Percentiles rank a stretch among this genome's conserved stretches.
Conservation (phyloP, 2,329 filamentous ascomycete species). For the Xylaria sp. region DNA sequence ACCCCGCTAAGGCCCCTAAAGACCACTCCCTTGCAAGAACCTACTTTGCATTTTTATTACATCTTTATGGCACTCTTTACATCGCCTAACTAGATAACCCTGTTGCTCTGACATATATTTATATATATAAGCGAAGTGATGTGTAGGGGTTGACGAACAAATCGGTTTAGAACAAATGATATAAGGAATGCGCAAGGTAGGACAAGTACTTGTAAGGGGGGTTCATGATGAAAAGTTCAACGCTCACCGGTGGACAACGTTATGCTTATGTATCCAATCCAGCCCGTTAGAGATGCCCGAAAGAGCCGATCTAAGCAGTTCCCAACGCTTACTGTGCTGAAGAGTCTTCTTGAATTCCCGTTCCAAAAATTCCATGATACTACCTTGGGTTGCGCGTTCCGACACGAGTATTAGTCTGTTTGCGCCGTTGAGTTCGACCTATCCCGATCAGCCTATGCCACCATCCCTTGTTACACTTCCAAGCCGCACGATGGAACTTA, state of each 20-base stretch:
- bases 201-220: too few relatives aligned
- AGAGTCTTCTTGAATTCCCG: not conserved
- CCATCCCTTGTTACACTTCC: not conserved
- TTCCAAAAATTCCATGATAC: not conserved
- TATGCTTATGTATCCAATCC: not conserved
- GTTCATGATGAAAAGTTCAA: too few relatives aligned
- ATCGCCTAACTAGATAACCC: too few relatives aligned
- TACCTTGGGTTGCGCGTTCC: not conserved
- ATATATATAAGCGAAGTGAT: too few relatives aligned
- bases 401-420: not conserved
- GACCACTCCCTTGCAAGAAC: too few relatives aligned
- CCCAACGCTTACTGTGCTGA: not conserved
- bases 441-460: not conserved
- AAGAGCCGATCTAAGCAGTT: not conserved
- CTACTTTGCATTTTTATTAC: too few relatives aligned
- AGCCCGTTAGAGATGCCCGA: not conserved
- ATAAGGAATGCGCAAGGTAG: too few relatives aligned
- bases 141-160: too few relatives aligned
- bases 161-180: too few relatives aligned
- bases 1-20: too few relatives aligned
- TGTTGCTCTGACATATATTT: too few relatives aligned
- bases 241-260: not conserved
- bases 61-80: too few relatives aligned
- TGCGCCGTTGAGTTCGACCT: not conserved
- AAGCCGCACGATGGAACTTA: not conserved